These are phyloP conservation scores for Daldinia vernicosa DNA, from an alignment of 495 filamentous ascomycete genomes.

Conservation along the genomic window DNA sequence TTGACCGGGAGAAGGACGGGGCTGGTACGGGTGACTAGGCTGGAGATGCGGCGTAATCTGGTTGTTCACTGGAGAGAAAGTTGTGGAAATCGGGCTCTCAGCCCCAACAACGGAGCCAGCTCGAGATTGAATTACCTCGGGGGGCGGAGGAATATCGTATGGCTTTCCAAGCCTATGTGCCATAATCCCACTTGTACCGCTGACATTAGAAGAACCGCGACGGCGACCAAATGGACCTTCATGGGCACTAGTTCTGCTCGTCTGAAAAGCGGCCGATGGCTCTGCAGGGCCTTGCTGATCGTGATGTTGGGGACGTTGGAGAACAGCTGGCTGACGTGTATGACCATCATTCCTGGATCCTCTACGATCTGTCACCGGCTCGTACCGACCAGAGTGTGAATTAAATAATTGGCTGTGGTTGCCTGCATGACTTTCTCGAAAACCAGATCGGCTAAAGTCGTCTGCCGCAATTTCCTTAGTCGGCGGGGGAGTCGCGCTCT, in stretches of 20 bases:
- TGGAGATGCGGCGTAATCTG: constrained; percentile 48
- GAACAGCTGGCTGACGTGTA: constrained; percentile 76
- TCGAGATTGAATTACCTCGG: constrained; percentile 55
- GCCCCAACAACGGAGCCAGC: constrained; percentile 55
- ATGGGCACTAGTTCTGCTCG: constrained; percentile 72
- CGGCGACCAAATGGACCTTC: constrained; percentile 79
- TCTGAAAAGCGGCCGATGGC: constrained; percentile 91
- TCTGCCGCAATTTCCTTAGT: constrained; percentile 90
- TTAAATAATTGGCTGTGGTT: constrained; percentile 86
- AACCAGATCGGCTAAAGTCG: constrained; percentile 84
- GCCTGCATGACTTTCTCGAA: constrained; percentile 70
- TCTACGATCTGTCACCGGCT: constrained; percentile 84
- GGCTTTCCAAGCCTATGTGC: constrained; percentile 57
- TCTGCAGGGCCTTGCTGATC: constrained; percentile 80
- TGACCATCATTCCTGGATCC: constrained; percentile 72
- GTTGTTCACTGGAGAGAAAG: constrained; percentile 52
- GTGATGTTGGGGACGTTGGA: constrained; percentile 72
- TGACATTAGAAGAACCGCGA: constrained; percentile 93
- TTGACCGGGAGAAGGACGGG: constrained; percentile 59
- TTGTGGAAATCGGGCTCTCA: constrained; percentile 58
- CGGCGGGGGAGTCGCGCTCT: constrained; percentile 57
- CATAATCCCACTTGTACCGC: constrained; percentile 83
- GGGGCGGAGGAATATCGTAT: constrained; percentile 57
- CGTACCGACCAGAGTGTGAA: constrained; percentile 91
- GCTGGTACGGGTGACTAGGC: constrained; percentile 57